Evolutionary conservation across 2,329 filamentous ascomycete species (phyloP).

Genomic region (Cladosporium sp.): DNA sequence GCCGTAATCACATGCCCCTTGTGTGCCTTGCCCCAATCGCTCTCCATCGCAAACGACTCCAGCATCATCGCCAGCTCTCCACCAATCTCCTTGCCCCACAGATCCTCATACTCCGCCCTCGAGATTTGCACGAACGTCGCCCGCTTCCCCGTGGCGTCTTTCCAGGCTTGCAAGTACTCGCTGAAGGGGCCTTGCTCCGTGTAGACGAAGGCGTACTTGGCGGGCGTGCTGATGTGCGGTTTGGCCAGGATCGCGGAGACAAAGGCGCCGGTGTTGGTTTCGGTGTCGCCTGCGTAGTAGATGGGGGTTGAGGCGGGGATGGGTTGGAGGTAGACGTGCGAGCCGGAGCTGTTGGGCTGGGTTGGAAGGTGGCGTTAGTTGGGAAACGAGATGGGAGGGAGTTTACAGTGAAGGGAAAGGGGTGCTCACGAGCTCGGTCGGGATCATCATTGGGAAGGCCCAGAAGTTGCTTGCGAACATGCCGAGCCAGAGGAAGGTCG

Average conservation of each 20-base stretch:
- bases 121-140: conserved; percentile 9
- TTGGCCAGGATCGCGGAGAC: conserved; percentile 13
- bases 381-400: background rate
- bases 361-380: background rate
- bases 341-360: conserved; percentile 7
- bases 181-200: conserved; percentile 14
- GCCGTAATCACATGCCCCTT: conserved; percentile 9
- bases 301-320: conserved; percentile 6
- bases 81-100: conserved; percentile 12
- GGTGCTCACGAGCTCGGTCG: conserved; percentile 10
- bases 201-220: conserved; percentile 14
- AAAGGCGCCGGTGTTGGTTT: conserved; percentile 13
- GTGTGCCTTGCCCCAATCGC: conserved; percentile 12
- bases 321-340: conserved; percentile 12
- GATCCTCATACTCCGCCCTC: conserved; percentile 8
- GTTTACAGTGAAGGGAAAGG: background rate
- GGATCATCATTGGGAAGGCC: conserved; percentile 4
- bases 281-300: conserved; percentile 12
- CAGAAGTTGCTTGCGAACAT: conserved; percentile 17
- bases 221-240: conserved; percentile 8
- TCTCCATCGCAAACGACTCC: conserved; percentile 8
- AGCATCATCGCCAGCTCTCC: conserved; percentile 15
- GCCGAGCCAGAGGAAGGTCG: conserved; percentile 19
- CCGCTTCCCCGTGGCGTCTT: conserved; percentile 11
- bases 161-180: conserved; percentile 14